phyloP scores from a whole-genome alignment of 2,329 filamentous ascomycete species.

The Clonostachys rhizophaga region DNA sequence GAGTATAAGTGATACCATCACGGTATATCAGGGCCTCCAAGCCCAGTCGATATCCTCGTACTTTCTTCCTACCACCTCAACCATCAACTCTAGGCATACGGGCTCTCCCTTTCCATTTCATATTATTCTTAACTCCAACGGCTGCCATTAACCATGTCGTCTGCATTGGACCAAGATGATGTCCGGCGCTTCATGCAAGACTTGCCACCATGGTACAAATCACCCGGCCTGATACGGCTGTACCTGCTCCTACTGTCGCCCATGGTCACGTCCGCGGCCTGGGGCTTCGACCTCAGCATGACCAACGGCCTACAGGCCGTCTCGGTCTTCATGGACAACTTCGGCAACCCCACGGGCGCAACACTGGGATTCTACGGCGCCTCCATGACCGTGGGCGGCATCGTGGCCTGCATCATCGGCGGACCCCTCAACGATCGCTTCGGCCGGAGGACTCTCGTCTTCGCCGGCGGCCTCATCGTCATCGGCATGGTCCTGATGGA shows the following conservation, averaged over 20 bases:
- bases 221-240: no score
- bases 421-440: constrained; percentile 4
- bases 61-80: no score
- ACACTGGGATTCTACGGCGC: constrained; percentile 5
- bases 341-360: constrained; percentile 2
- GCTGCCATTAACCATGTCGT: no score
- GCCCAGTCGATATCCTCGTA: no score
- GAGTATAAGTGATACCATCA: no score
- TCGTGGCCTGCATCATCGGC: constrained; percentile 3
- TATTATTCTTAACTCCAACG: no score
- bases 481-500: constrained; percentile 10
- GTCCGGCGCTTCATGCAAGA: no score
- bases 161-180: no score
- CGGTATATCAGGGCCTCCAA: no score
- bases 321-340: constrained; percentile 4
- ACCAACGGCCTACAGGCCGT: constrained; percentile 4
- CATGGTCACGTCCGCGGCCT: constrained; percentile 2
- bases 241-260: not conserved
- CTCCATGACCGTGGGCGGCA: constrained; percentile 4
- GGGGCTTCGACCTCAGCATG: constrained; percentile 5
- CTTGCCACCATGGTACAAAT: no score
- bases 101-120: no score
- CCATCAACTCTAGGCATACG: no score
- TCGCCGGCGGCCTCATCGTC: constrained; percentile 5
- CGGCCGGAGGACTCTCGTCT: constrained; percentile 1